Evolutionary conservation across 768 basidiomycete genomes (phyloP).

Genomic region (Mycena metata): DNA sequence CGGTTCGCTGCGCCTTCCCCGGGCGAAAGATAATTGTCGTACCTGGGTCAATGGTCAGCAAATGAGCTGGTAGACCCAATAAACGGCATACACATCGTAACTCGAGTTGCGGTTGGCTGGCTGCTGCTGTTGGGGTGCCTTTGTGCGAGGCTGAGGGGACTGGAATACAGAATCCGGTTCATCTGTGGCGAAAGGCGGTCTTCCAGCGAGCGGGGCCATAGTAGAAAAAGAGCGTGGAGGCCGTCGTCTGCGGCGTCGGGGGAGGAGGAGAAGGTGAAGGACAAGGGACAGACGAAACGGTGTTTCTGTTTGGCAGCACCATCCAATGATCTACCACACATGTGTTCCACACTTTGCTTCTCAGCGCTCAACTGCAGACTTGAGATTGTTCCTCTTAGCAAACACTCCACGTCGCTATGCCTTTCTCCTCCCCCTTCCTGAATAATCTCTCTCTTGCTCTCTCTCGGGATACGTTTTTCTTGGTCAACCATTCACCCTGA

Average conservation of each 20-base stretch:
- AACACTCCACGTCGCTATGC: no score
- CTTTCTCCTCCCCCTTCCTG: no score
- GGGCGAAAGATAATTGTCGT: constrained; percentile 68
- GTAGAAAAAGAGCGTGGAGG: constrained; percentile 39
- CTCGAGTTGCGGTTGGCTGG: constrained; percentile 69
- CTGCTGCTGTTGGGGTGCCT: constrained; percentile 55
- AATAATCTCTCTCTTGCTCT: no score
- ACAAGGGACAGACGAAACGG: constrained; percentile 24
- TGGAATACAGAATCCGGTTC: constrained; percentile 74
- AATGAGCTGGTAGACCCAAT: constrained; percentile 10
- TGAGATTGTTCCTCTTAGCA: no score
- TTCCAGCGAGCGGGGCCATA: constrained; percentile 68
- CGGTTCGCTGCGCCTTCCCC: constrained; percentile 46
- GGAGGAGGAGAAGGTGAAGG: constrained; percentile 7
- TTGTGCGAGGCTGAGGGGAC: constrained; percentile 41
- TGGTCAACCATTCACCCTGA: no score
- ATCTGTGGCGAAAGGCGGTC: constrained; percentile 78
- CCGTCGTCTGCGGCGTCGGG: constrained; percentile 28
- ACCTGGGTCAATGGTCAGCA: constrained; percentile 56
- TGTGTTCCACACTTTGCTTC: not conserved
- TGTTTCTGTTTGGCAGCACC: constrained; percentile 2
- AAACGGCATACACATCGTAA: constrained; percentile 69
- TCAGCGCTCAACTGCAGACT: no score
- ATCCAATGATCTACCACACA: not conserved
- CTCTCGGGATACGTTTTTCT: no score